phyloP scores from a whole-genome alignment of 164 flowering plant genomes.

The Akebia trifoliata region DNA sequence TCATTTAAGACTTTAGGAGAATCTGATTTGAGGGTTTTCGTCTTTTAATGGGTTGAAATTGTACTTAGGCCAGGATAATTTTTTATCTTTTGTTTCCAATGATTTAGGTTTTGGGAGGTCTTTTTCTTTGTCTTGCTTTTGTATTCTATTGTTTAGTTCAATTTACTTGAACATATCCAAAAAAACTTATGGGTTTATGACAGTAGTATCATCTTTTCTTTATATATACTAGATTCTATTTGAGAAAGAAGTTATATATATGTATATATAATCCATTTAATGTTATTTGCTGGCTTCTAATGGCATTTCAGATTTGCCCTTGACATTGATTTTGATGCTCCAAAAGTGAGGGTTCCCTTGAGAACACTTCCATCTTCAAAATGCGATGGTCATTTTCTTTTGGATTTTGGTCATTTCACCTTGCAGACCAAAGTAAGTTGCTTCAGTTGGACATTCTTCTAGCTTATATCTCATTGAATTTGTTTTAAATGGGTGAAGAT shows the following conservation, averaged over 20 bases:
- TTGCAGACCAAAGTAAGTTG: conserved; percentile 65
- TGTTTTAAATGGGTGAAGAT: conserved; percentile 4
- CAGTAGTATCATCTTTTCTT: too few relatives aligned
- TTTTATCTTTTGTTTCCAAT: too few relatives aligned
- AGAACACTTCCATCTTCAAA: conserved; percentile 33
- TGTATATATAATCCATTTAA: too few relatives aligned
- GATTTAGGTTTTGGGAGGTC: too few relatives aligned
- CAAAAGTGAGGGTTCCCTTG: conserved; percentile 89
- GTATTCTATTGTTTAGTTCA: neutral
- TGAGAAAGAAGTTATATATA: neutral
- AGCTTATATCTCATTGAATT: neutral
- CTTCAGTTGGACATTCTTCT: neutral
- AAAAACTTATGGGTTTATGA: too few relatives aligned
- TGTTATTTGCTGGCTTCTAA: neutral
- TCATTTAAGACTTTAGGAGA: too few relatives aligned
- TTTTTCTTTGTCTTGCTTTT: too few relatives aligned
- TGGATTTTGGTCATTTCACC: conserved; percentile 98
- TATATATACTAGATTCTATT: neutral
- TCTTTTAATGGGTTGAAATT: too few relatives aligned
- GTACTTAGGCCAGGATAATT: too few relatives aligned
- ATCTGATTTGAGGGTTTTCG: too few relatives aligned
- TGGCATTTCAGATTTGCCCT: conserved; percentile 68
- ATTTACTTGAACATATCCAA: too few relatives aligned
- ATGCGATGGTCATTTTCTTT: conserved; percentile 66
- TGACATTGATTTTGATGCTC: conserved; percentile 97